Conservation (phyloP, 1,139 yeast species). For the Candida albicans region DNA sequence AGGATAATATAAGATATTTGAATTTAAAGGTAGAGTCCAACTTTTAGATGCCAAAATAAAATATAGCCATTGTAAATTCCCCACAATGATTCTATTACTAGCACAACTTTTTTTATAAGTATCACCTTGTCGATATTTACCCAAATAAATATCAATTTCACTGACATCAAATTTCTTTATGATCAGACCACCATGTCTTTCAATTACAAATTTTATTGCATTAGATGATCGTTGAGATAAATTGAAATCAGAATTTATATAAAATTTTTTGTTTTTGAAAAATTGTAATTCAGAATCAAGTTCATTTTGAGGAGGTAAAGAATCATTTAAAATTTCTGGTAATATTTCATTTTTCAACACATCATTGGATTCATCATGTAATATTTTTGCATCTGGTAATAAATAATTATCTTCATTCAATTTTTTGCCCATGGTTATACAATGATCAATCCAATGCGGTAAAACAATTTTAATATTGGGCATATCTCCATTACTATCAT, state of each 20-base stretch:
- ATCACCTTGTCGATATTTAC: constrained; percentile 60
- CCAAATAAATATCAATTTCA: constrained; percentile 60
- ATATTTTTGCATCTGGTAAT: constrained; percentile 32
- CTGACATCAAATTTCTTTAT: constrained; percentile 18
- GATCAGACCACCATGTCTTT: constrained; percentile 34
- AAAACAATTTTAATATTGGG: constrained; percentile 55
- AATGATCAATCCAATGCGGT: constrained; percentile 78
- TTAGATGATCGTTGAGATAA: constrained; percentile 30
- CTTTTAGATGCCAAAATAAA: constrained; percentile 55
- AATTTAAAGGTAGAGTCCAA: constrained; percentile 57
- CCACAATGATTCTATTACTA: constrained; percentile 44
- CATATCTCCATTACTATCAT: constrained; percentile 20
- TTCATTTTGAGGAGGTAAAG: constrained; percentile 10
- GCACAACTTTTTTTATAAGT: constrained; percentile 34
- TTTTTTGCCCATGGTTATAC: constrained; percentile 53
- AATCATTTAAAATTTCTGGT: constrained; percentile 15
- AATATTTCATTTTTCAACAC: constrained; percentile 6
- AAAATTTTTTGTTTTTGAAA: constrained; percentile 28
- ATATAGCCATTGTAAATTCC: constrained; percentile 75
- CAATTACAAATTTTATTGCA: constrained; percentile 29
- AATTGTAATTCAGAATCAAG: constrained; percentile 12
- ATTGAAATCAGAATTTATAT: constrained; percentile 33
- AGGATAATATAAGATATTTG: constrained; percentile 71
- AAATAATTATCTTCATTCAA: constrained; percentile 57
- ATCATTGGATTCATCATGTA: constrained; percentile 10